Base-by-base conservation (phyloP, 225 moss, liverwort and hornwort genomes). In the Lunularia cruciata region DNA sequence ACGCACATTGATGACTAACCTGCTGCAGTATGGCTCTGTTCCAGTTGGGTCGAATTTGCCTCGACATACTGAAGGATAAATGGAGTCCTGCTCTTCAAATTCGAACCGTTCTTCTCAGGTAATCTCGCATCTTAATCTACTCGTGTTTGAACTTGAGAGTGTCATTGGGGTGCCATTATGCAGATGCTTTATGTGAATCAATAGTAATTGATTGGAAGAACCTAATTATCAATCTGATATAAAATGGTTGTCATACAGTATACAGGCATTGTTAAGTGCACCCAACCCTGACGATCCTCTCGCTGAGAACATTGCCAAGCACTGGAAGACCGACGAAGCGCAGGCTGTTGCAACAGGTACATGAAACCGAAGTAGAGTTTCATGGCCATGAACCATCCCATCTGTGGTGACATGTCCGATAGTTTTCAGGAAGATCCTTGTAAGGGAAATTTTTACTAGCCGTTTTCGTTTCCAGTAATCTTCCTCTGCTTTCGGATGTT, bases 51-150 rank as follows among this genome's bases (percentile, higher is more conserved):
- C 86, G 89, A 56, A 96, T 96, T 56, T 96, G 96, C 82, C 75
- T 96, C 83, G 96, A 96, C 75, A 96, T 96, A 27, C 84, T 96
- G 5, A 96, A 96, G 65, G 96, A 96, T 34, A 96, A 96, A 75
- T 96, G 96, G 96, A 96, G 96, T 56, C 96, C 90, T 70, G 96
- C 96, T 60, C 87, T 96, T 57, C 96, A 96, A 71, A 96, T 96
- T 77, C 90, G 92, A 33, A 96, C 96, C 4, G 92, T 96, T 33
- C 85, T 96, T 39, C 85, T 96, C 63, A 96, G 92, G 92, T 88
- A 26, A 57, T 26, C 82, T 26, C 52, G 19, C 52, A 30, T 7
- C 60, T 34, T 60, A 8, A 4, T 0, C 61, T 40, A 23, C 3
- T 57, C 28, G 7, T 22, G 27, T 33, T 16, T 32, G 16, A 16